phyloP scores from a whole-genome alignment of 1,139 yeast genomes.

The Saccharomyces pastorianus region DNA sequence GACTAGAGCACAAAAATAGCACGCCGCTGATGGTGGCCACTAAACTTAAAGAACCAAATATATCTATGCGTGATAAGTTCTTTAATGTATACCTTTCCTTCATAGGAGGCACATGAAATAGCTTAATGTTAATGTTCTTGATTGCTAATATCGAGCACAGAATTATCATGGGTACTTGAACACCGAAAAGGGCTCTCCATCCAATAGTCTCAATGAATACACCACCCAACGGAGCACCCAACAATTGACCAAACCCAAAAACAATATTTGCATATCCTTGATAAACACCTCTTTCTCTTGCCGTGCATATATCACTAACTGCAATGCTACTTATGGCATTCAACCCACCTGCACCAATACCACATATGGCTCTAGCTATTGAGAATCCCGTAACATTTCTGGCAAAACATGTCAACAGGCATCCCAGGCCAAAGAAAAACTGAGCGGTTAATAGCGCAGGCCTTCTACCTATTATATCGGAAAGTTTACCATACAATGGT shows the following conservation, averaged over 20 bases:
- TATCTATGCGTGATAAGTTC: constrained; percentile 58
- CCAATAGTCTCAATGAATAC: constrained; percentile 62
- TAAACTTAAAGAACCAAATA: constrained; percentile 60
- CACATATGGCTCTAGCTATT: constrained; percentile 43
- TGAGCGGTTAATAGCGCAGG: constrained; percentile 38
- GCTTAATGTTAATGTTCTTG: constrained; percentile 25
- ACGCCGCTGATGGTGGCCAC: constrained; percentile 46
- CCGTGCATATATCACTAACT: constrained; percentile 43
- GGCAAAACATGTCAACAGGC: constrained; percentile 38
- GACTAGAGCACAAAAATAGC: constrained; percentile 37
- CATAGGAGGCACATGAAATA: constrained; percentile 31
- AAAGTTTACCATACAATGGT: constrained; percentile 54
- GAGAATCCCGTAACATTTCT: constrained; percentile 37
- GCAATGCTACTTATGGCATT: constrained; percentile 40
- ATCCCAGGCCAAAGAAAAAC: constrained; percentile 39
- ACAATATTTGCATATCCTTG: constrained; percentile 55
- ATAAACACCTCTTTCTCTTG: constrained; percentile 42
- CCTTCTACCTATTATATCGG: constrained; percentile 48
- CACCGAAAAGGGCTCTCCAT: constrained; percentile 62
- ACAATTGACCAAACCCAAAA: constrained; percentile 58
- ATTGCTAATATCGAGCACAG: constrained; percentile 34
- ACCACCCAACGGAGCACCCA: constrained; percentile 73
- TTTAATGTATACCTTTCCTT: constrained; percentile 34
- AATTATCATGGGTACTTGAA: constrained; percentile 58
- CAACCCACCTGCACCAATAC: constrained; percentile 48